Conservation (phyloP, 495 filamentous ascomycete genomes). For the Entonaema liquescens region DNA sequence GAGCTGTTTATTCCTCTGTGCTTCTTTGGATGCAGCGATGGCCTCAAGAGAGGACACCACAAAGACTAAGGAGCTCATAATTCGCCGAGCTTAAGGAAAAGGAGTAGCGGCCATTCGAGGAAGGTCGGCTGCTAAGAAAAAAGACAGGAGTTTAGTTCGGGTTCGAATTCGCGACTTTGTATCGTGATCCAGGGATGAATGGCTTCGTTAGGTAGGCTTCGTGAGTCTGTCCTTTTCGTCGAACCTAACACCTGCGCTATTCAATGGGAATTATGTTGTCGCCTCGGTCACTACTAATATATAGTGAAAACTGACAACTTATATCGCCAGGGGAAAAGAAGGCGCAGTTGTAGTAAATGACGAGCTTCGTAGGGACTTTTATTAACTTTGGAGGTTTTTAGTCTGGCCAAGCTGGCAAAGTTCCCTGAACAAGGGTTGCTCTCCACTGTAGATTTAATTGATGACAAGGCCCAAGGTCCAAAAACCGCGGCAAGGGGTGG, state of each 20-base stretch:
- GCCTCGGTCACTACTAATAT: constrained; percentile 10
- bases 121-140: constrained; percentile 12
- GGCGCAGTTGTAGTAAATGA: constrained; percentile 25
- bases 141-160: constrained; percentile 1
- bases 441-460: constrained; percentile 41
- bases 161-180: neutral
- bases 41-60: constrained; percentile 90
- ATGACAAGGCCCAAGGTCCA: constrained; percentile 25
- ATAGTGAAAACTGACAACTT: constrained; percentile 5
- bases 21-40: constrained; percentile 89
- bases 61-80: constrained; percentile 93
- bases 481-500: constrained; percentile 8
- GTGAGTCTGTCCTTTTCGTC: constrained; percentile 27
- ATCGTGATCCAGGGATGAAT: constrained; percentile 1
- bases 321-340: constrained; percentile 13
- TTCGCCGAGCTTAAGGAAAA: constrained; percentile 52
- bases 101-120: constrained; percentile 52
- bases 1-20: constrained; percentile 79
- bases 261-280: neutral
- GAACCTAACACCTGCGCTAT: neutral
- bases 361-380: constrained; percentile 18
- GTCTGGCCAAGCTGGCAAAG: constrained; percentile 39
- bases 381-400: constrained; percentile 17
- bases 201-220: constrained; percentile 6
- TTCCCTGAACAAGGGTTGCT: constrained; percentile 31